A percentile compares a stretch with the other conserved stretches of the same genome.
phyloP scores from a whole-genome alignment of 768 basidiomycete genomes.

The Kwoniella mangroviensis region DNA sequence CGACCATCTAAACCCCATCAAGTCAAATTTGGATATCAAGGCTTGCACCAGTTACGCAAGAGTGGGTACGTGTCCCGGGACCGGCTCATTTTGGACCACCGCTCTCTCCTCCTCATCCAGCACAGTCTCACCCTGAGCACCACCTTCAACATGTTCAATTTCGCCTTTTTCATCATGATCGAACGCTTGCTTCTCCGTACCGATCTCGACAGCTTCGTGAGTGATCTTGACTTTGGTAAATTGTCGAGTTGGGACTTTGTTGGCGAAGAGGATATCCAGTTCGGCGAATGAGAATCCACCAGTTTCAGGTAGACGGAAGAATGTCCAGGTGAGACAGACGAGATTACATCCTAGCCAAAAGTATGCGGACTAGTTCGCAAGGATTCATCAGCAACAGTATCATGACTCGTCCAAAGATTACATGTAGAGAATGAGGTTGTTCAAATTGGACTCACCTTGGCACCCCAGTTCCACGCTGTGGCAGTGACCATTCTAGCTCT shows the following conservation, averaged over 20 bases:
- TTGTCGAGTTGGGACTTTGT: constrained; percentile 39
- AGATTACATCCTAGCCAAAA: constrained; percentile 41
- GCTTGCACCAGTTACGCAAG: neutral
- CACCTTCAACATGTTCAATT: constrained; percentile 11
- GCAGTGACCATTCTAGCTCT: constrained; percentile 28
- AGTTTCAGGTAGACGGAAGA: constrained; percentile 40
- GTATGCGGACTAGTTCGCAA: constrained; percentile 7
- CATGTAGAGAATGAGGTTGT: neutral
- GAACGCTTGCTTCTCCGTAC: constrained; percentile 5
- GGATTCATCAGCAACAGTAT: neutral
- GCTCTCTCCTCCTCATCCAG: constrained; percentile 3
- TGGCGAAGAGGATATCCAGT: constrained; percentile 48
- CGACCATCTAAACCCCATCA: no score
- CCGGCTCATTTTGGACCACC: constrained; percentile 10
- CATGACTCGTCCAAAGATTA: no score
- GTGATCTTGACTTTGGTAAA: constrained; percentile 32
- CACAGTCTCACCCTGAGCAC: constrained; percentile 1
- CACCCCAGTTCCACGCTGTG: constrained; percentile 38
- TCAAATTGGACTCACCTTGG: constrained; percentile 23
- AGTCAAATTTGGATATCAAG: no score
- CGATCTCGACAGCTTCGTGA: constrained; percentile 1
- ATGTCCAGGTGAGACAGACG: constrained; percentile 35
- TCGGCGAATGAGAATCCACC: constrained; percentile 36
- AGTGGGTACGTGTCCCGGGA: constrained; percentile 12
- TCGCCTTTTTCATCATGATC: constrained; percentile 9